These are phyloP conservation scores for Xenosphaeropsis pyriputrescens DNA, from an alignment of 2,329 filamentous ascomycete genomes.

Conservation along the genomic window DNA sequence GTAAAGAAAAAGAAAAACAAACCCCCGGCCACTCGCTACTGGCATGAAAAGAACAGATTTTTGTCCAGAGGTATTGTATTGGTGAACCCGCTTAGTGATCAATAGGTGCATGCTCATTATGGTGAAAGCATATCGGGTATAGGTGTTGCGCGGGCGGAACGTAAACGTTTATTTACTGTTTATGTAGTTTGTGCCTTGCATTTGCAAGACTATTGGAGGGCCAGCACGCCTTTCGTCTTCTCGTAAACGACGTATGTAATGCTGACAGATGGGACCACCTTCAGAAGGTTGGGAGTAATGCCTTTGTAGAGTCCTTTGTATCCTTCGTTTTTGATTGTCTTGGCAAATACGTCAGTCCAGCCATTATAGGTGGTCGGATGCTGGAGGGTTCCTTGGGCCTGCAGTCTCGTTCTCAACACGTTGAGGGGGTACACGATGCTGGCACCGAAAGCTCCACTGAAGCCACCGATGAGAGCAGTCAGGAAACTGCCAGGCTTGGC, in stretches of 20 bases:
- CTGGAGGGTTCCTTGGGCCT: constrained; percentile 87
- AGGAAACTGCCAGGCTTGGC: constrained; percentile 66
- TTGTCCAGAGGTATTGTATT: no score
- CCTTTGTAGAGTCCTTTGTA: constrained; percentile 84
- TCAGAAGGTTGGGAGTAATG: constrained; percentile 84
- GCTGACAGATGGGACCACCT: constrained; percentile 89
- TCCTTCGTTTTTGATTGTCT: constrained; percentile 74
- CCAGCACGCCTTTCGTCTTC: constrained; percentile 47
- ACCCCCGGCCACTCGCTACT: no score
- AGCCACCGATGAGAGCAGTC: constrained; percentile 79
- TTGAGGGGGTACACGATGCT: constrained; percentile 94
- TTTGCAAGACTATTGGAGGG: no score
- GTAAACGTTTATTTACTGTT: no score
- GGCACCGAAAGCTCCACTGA: constrained; percentile 82
- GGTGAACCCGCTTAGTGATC: no score
- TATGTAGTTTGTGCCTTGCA: no score
- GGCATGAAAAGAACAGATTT: no score
- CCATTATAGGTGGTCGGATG: constrained; percentile 84
- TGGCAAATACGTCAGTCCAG: constrained; percentile 74
- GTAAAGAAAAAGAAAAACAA: no score
- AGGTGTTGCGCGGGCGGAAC: no score
- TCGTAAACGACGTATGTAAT: constrained; percentile 94
- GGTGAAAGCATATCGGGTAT: no score
- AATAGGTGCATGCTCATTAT: no score
- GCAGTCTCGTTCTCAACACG: constrained; percentile 76